Evolutionary conservation across 176 grass and related monocot species (phyloP), one percentile per base, ranked within the genome.

Genomic region (Eragrostis nindensis): DNA sequence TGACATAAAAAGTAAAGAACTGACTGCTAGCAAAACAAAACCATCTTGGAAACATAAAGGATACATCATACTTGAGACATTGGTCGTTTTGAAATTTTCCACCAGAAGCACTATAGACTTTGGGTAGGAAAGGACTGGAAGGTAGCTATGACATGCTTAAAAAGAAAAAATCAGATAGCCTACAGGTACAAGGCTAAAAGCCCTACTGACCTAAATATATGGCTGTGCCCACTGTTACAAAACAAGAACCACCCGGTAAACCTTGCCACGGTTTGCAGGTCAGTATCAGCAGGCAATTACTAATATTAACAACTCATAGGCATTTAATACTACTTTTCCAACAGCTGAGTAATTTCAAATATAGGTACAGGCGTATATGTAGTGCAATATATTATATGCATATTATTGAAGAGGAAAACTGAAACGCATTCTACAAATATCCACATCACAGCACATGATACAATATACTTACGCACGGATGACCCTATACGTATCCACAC

Each of bases 81-180:
- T 41, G 1, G 0, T 73, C 27, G 40, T 10, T 25, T 74, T 62
- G 52, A 68, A 62, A 40, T 19, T 21, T 74, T 53, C 50, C 81
- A 62, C 40, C 52, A 15, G 19, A 3, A n/a, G n/a, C n/a, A 39
- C 22, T 26, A 61, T 74, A 49, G 29, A 22, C 36, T 75, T 74
- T 26, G 26, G 24, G 36, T 54, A 88, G 24, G 25, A 42, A 80
- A 44, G 10, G 5, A 54, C 14, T 43, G 36, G 12, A 73, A 83
- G 32, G 60, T 73, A 84, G 16, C 42, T 27, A 68, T 32, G 18
- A 62, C 45, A 45, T 2, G 30, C 25, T 24, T 66, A 22, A 9
- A 38, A 71, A 86, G 64, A 29, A 27, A 61, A 38, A 69, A 10
- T 38, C 49, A 86, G 66, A 19, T 80, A 50, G 69, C 68, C 21